Percentiles rank a stretch among this genome's conserved stretches.
Conservation (phyloP, 2,329 filamentous ascomycete genomes). For the Delphinella strobiligena region DNA sequence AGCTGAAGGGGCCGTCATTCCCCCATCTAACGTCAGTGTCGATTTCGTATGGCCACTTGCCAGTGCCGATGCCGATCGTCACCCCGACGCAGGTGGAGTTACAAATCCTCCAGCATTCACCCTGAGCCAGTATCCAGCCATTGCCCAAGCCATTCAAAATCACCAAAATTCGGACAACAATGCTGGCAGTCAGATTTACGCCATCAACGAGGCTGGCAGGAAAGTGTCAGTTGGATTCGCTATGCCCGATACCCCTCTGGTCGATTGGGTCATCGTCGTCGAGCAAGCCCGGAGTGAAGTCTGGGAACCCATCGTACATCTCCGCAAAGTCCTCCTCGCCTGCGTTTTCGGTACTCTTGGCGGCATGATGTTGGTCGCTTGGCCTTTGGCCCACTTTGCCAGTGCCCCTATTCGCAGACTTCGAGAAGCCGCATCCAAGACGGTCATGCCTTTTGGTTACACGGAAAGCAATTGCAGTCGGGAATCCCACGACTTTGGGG, state of each 20-base stretch:
- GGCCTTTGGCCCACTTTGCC: slow-evolving; percentile 71
- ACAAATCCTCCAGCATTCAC: slow-evolving; percentile 42
- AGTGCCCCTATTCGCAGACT: slow-evolving; percentile 69
- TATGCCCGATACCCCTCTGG: slow-evolving; percentile 52
- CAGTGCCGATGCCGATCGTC: slow-evolving; percentile 15
- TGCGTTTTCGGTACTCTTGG: slow-evolving; percentile 75
- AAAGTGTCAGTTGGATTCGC: slow-evolving; percentile 72
- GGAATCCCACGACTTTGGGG: slow-evolving; percentile 16
- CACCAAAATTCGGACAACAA: slow-evolving; percentile 46
- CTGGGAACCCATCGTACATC: slow-evolving; percentile 58
- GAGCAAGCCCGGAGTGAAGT: slow-evolving; percentile 67
- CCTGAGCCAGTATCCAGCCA: slow-evolving; percentile 50
- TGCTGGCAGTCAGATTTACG: slow-evolving; percentile 55
- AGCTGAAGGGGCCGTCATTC: not conserved
- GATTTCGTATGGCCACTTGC: slow-evolving; percentile 19
- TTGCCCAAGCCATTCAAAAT: slow-evolving; percentile 46
- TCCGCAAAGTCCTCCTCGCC: slow-evolving; percentile 70
- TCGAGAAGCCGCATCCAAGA: slow-evolving; percentile 62
- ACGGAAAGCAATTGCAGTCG: slow-evolving; percentile 25
- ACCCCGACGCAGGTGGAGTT: slow-evolving; percentile 20
- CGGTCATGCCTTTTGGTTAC: slow-evolving; percentile 54
- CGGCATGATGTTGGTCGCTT: slow-evolving; percentile 56
- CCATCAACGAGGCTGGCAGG: slow-evolving; percentile 58
- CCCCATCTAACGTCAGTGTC: slow-evolving; percentile 8
- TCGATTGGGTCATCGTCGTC: slow-evolving; percentile 72